These are phyloP conservation scores for Jackrogersella multiformis DNA, from an alignment of 495 filamentous ascomycete genomes.

Conservation along the genomic window DNA sequence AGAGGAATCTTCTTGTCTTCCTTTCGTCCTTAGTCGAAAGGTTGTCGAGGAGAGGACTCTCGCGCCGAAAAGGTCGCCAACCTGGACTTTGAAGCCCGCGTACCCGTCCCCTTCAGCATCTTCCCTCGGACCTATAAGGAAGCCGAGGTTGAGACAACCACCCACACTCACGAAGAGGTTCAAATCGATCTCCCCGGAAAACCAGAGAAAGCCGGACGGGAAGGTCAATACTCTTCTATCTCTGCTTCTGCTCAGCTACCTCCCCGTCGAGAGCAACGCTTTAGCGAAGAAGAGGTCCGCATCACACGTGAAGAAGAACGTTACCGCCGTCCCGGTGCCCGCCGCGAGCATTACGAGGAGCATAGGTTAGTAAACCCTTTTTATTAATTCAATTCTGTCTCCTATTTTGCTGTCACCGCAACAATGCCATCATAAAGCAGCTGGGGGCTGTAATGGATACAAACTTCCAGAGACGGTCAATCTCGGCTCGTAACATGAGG, in stretches of 20 bases:
- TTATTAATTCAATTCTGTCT: slow-evolving; percentile 8
- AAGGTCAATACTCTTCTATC: slow-evolving; percentile 81
- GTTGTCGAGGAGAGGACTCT: slow-evolving; percentile 88
- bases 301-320: slow-evolving; percentile 74
- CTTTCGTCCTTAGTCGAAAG: slow-evolving; percentile 91
- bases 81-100: slow-evolving; percentile 99
- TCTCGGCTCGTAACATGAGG: slow-evolving; percentile 13
- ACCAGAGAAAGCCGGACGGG: slow-evolving; percentile 80
- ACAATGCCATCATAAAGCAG: too few species aligned
- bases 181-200: slow-evolving; percentile 80
- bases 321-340: slow-evolving; percentile 69
- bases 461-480: slow-evolving; percentile 6
- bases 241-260: slow-evolving; percentile 67
- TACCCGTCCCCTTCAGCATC: slow-evolving; percentile 99
- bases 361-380: slow-evolving; percentile 45
- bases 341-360: slow-evolving; percentile 65
- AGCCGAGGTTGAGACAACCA: slow-evolving; percentile 81
- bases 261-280: slow-evolving; percentile 71
- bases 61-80: slow-evolving; percentile 80
- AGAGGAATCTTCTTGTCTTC: slow-evolving; percentile 93
- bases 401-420: slow-evolving; percentile 2
- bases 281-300: slow-evolving; percentile 83
- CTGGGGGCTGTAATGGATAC: background rate
- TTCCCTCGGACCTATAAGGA: slow-evolving; percentile 99
- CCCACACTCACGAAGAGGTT: slow-evolving; percentile 83